phyloP scores from a whole-genome alignment of 352 stramenopile species.

The Phytophthora foliorum region DNA sequence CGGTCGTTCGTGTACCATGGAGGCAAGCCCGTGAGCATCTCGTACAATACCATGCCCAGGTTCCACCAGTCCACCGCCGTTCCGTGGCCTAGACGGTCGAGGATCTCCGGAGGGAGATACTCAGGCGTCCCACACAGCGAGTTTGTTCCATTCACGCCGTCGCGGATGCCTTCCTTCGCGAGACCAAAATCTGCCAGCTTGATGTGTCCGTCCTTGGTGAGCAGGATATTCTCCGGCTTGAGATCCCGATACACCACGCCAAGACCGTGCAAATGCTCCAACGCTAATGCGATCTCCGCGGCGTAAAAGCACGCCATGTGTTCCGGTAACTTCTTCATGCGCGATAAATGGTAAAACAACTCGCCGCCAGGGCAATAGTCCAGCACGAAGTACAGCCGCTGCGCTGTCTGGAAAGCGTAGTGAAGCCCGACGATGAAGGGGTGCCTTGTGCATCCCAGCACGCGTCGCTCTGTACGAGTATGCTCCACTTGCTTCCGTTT shows the following conservation, averaged over 20 bases:
- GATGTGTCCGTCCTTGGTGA: slow-evolving; percentile 83
- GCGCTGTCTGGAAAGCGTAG: slow-evolving; percentile 90
- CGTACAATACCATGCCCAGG: slow-evolving; percentile 83
- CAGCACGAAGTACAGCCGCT: slow-evolving; percentile 97
- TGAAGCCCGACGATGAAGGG: slow-evolving; percentile 92
- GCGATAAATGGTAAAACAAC: slow-evolving; percentile 89
- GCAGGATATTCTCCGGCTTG: slow-evolving; percentile 81
- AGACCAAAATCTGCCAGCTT: slow-evolving; percentile 93
- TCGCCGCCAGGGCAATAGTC: slow-evolving; percentile 92
- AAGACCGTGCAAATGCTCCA: slow-evolving; percentile 86
- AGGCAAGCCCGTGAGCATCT: slow-evolving; percentile 86
- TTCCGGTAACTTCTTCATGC: slow-evolving; percentile 90
- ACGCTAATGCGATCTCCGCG: slow-evolving; percentile 85
- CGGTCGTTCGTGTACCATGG: slow-evolving; percentile 92
- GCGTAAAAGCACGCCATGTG: slow-evolving; percentile 92
- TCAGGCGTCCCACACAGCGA: slow-evolving; percentile 90
- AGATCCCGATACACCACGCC: slow-evolving; percentile 88
- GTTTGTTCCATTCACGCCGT: slow-evolving; percentile 75
- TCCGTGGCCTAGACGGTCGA: slow-evolving; percentile 83
- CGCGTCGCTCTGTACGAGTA: slow-evolving; percentile 86
- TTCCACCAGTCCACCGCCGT: slow-evolving; percentile 96
- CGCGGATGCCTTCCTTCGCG: slow-evolving; percentile 81
- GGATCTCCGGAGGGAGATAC: slow-evolving; percentile 90
- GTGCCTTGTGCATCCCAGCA: slow-evolving; percentile 86
- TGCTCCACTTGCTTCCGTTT: slow-evolving; percentile 93